phyloP scores from a whole-genome alignment of 2,329 filamentous ascomycete species.

The Epichloe sibirici region DNA sequence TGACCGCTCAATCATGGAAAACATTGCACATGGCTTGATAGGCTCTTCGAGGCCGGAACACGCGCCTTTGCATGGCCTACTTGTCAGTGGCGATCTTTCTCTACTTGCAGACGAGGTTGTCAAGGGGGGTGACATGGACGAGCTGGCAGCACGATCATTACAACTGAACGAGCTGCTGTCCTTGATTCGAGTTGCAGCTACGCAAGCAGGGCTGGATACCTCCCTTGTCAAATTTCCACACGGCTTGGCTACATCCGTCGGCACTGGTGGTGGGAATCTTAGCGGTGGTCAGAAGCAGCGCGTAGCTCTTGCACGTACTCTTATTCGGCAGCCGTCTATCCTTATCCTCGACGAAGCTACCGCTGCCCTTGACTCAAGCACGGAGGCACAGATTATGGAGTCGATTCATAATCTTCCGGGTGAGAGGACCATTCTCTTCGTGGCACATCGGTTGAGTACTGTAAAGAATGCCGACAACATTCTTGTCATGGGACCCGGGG shows the following conservation, averaged over 20 bases:
- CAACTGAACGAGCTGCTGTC: not conserved
- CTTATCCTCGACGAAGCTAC: constrained; percentile 47
- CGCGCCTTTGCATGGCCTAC: constrained; percentile 23
- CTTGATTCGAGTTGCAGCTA: not conserved
- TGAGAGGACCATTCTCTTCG: constrained; percentile 1
- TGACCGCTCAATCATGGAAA: constrained; percentile 42
- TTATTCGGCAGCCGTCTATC: constrained; percentile 26
- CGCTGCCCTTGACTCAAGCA: constrained; percentile 2
- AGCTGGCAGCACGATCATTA: not conserved
- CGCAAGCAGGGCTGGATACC: not conserved
- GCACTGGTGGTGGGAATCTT: constrained; percentile 46
- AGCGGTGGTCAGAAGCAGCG: constrained; percentile 54
- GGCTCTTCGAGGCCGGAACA: constrained; percentile 30
- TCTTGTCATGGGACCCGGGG: constrained; percentile 37
- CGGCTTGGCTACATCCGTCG: constrained; percentile 25
- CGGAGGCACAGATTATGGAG: constrained; percentile 2
- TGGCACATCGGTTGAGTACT: constrained; percentile 4
- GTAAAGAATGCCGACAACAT: constrained; percentile 13
- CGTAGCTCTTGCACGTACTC: constrained; percentile 38
- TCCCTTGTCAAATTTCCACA: not conserved
- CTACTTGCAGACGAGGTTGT: not conserved
- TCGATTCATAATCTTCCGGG: not conserved
- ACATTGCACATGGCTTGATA: constrained; percentile 31
- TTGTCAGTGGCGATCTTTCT: not conserved
- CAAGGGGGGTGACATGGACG: not conserved